phyloP scores from a whole-genome alignment of 345 rosid species.

The Camelina sativa region DNA sequence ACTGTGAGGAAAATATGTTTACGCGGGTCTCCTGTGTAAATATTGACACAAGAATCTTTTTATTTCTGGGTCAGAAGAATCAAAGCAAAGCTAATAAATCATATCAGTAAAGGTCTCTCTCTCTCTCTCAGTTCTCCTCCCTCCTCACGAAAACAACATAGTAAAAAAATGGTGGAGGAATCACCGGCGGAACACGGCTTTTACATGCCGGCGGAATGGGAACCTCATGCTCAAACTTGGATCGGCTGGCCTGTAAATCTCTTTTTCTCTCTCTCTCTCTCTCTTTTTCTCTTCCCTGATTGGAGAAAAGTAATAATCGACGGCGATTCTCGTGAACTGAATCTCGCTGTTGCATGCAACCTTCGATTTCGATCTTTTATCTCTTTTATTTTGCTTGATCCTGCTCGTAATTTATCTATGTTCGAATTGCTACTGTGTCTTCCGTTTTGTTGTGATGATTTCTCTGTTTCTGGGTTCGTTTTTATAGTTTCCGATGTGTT shows the following conservation, averaged over 20 bases:
- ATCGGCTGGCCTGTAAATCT: constrained; percentile 94
- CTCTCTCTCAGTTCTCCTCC: neutral
- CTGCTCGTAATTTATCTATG: neutral
- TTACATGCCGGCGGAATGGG: constrained; percentile 98
- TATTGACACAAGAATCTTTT: neutral
- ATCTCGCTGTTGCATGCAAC: constrained; percentile 4
- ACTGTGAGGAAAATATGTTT: neutral
- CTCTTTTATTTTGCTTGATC: neutral
- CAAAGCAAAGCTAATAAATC: neutral
- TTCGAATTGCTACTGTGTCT: neutral
- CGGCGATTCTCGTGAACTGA: neutral
- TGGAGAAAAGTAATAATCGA: neutral
- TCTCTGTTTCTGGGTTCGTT: constrained; percentile 1
- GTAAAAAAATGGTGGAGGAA: constrained; percentile 48
- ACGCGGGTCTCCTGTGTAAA: neutral
- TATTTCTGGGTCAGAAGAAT: neutral
- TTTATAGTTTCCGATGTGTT: neutral
- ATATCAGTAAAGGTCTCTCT: neutral
- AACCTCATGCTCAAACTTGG: constrained; percentile 86
- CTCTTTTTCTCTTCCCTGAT: neutral
- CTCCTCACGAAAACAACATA: neutral
- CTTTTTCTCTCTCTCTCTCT: constrained; percentile 18
- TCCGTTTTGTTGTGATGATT: neutral
- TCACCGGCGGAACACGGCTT: constrained; percentile 67
- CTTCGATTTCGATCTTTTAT: neutral